Evolutionary conservation across 139 green algal species (phyloP).

Genomic region (Chlorella sp.): DNA sequence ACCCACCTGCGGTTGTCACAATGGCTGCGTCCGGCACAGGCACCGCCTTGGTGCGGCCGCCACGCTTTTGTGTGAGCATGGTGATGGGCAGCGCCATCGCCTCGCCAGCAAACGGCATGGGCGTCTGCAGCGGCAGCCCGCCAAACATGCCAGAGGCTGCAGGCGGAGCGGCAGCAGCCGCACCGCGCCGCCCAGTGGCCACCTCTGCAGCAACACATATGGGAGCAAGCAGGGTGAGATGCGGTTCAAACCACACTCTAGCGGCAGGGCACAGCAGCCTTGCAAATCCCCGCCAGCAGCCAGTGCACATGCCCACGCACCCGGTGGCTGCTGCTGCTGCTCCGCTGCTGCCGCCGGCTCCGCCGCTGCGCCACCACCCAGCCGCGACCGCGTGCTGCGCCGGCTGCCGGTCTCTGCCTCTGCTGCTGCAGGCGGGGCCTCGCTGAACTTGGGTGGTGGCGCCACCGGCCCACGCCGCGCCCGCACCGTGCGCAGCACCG

Average conservation of each 20-base stretch:
- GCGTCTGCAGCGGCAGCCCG: constrained; percentile 49
- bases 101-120: constrained; percentile 49
- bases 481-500: constrained; percentile 32
- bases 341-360: background rate
- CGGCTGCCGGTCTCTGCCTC: background rate
- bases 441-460: constrained; percentile 21
- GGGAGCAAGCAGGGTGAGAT: background rate
- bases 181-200: background rate
- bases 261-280: background rate
- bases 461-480: constrained; percentile 1
- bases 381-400: background rate
- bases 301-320: background rate
- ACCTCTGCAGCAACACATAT: background rate
- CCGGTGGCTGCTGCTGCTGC: constrained; percentile 14
- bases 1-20: constrained; percentile 36
- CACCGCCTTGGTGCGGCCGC: constrained; percentile 40
- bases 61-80: constrained; percentile 42
- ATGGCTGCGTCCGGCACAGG: constrained; percentile 37
- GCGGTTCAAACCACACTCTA: background rate
- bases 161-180: background rate
- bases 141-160: constrained; percentile 5
- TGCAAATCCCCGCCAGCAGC: background rate
- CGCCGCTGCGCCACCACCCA: background rate
- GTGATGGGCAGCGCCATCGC: constrained; percentile 44
- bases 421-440: background rate